phyloP scores from a whole-genome alignment of 2,329 filamentous ascomycete genomes.

The Alternaria tenuissima region DNA sequence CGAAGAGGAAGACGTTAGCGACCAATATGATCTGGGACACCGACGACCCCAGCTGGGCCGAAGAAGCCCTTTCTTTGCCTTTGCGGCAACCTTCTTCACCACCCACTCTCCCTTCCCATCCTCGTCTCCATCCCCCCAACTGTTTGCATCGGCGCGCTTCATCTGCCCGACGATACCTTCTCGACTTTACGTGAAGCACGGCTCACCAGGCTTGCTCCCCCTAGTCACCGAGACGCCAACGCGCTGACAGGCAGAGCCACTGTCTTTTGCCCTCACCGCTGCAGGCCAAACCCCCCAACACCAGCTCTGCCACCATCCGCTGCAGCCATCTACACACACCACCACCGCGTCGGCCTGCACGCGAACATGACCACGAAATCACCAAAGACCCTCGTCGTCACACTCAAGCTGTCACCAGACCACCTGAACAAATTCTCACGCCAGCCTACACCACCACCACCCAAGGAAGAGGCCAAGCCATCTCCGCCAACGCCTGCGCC shows the following conservation, averaged over 20 bases:
- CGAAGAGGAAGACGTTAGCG: constrained; percentile 20
- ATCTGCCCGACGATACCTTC: constrained; percentile 12
- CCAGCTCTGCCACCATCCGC: constrained; percentile 22
- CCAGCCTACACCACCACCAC: constrained; percentile 30
- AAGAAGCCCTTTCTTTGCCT: constrained; percentile 20
- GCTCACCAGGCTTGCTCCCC: constrained; percentile 4
- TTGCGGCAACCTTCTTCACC: constrained; percentile 10
- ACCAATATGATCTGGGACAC: constrained; percentile 21
- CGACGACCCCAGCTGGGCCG: constrained; percentile 20
- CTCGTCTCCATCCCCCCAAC: constrained; percentile 3
- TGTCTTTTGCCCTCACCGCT: constrained; percentile 14
- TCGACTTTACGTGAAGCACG: constrained; percentile 11
- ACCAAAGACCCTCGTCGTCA: constrained; percentile 45
- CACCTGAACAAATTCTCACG: constrained; percentile 42
- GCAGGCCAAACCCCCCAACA: constrained; percentile 9
- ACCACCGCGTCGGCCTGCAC: constrained; percentile 30
- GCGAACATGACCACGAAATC: constrained; percentile 46
- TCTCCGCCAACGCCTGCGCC: constrained; percentile 50
- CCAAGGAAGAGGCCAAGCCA: constrained; percentile 47
- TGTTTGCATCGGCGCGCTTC: constrained; percentile 9
- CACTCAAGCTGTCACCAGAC: constrained; percentile 44
- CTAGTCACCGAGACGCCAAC: constrained; percentile 14
- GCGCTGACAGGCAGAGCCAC: constrained; percentile 21
- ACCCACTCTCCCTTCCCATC: constrained; percentile 11
- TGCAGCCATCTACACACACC: constrained; percentile 29